A percentile compares a stretch with the other conserved stretches of the same genome.
Evolutionary conservation across 305 asterid genomes (phyloP).

Genomic region (Fraxinus floribunda): DNA sequence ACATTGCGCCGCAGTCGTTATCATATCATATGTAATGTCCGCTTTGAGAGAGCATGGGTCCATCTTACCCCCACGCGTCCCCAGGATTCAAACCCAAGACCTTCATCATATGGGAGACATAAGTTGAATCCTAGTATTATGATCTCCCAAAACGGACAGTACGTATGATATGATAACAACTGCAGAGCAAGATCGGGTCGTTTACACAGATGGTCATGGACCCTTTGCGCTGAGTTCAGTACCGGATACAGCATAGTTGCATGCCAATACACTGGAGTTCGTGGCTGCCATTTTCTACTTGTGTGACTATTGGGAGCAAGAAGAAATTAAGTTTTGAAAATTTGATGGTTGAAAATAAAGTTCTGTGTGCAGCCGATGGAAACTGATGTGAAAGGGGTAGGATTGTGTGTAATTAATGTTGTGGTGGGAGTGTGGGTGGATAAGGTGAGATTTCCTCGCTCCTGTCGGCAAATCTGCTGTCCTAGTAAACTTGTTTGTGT

Average conservation of each 20-base stretch:
- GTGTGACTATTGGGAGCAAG: background rate
- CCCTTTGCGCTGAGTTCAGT: constrained; percentile 51
- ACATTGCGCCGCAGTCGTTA: too few species aligned
- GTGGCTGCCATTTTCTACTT: constrained; percentile 63
- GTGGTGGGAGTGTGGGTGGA: constrained; percentile 80
- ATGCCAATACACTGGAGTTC: constrained; percentile 70
- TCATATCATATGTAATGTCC: too few species aligned
- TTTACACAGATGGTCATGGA: background rate
- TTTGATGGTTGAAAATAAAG: constrained; percentile 19
- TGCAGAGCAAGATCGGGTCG: too few species aligned
- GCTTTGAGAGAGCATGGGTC: too few species aligned
- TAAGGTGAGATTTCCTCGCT: constrained; percentile 90
- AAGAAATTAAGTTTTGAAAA: background rate
- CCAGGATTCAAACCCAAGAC: too few species aligned
- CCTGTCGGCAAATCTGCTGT: constrained; percentile 54
- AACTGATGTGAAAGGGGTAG: constrained; percentile 25
- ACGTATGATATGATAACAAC: too few species aligned
- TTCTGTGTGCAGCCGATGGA: constrained; percentile 23
- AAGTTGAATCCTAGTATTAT: too few species aligned
- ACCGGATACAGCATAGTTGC: constrained; percentile 69
- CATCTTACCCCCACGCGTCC: too few species aligned
- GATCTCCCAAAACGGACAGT: too few species aligned
- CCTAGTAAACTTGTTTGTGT: background rate
- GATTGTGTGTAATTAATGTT: constrained; percentile 28
- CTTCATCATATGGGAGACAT: too few species aligned